A percentile compares a stretch with the other conserved stretches of the same genome.
These are phyloP conservation scores for Kodamaea fungicola DNA, from an alignment of 1,139 yeast genomes.

Conservation along the genomic window DNA sequence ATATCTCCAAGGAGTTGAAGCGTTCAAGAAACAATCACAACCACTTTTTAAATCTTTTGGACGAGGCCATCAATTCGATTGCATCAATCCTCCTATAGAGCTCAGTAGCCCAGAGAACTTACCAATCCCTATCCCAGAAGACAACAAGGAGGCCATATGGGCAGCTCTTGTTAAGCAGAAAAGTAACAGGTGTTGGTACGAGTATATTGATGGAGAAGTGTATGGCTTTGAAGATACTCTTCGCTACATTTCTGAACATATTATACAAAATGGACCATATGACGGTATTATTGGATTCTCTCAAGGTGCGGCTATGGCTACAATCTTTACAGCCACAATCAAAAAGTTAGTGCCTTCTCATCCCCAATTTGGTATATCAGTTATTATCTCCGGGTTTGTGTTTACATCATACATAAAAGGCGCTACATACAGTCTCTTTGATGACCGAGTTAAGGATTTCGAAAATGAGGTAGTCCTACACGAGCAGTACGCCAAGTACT, in stretches of 20 bases:
- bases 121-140: slow-evolving; percentile 27
- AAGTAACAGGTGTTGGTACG: slow-evolving; percentile 52
- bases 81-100: slow-evolving; percentile 33
- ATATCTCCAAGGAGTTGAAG: slow-evolving; percentile 61
- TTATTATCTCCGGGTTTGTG: slow-evolving; percentile 54
- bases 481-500: slow-evolving; percentile 16
- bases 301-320: slow-evolving; percentile 89
- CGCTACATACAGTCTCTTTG: slow-evolving; percentile 6
- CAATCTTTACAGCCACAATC: slow-evolving; percentile 48
- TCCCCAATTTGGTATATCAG: slow-evolving; percentile 42
- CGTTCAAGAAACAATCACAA: slow-evolving; percentile 75
- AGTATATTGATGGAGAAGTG: slow-evolving; percentile 28
- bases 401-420: slow-evolving; percentile 39
- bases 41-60: slow-evolving; percentile 70
- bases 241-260: slow-evolving; percentile 49
- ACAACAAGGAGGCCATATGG: slow-evolving; percentile 29
- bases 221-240: slow-evolving; percentile 32
- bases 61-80: slow-evolving; percentile 38
- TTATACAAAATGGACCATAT: slow-evolving; percentile 76
- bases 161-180: slow-evolving; percentile 36
- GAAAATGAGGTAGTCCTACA: slow-evolving; percentile 1
- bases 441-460: slow-evolving; percentile 16
- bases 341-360: slow-evolving; percentile 35
- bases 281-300: slow-evolving; percentile 87
- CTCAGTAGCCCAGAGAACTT: slow-evolving; percentile 21